phyloP scores from a whole-genome alignment of 1,139 yeast species.

The Yamadazyma aaseri region DNA sequence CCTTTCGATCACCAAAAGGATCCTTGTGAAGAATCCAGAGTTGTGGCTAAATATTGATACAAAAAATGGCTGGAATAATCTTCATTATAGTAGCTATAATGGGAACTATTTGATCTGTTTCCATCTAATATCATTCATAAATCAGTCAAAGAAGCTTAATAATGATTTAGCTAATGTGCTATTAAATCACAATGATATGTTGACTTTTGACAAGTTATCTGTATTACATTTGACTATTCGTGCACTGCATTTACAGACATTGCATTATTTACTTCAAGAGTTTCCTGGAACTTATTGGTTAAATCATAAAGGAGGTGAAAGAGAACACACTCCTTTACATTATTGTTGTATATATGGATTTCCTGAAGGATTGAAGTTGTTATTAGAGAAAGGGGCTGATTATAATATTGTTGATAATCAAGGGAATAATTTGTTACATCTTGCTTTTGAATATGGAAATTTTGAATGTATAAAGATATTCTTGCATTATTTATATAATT shows the following conservation, averaged over 20 bases:
- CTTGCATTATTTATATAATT: conserved; percentile 33
- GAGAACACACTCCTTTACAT: conserved; percentile 70
- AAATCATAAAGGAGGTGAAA: conserved; percentile 46
- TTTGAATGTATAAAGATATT: conserved; percentile 62
- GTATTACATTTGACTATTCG: conserved; percentile 75
- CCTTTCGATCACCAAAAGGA: conserved; percentile 66
- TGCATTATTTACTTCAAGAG: conserved; percentile 78
- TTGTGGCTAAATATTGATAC: conserved; percentile 73
- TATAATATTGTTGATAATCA: conserved; percentile 55
- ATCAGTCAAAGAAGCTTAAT: conserved; percentile 17
- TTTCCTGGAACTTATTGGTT: conserved; percentile 69
- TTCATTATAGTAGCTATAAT: conserved; percentile 82
- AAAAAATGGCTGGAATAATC: conserved; percentile 80
- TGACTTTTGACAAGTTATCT: conserved; percentile 66
- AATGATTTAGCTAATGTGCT: conserved; percentile 19
- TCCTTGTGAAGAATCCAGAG: conserved; percentile 72
- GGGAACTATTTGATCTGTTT: conserved; percentile 82
- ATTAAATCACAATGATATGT: conserved; percentile 27
- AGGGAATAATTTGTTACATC: conserved; percentile 78
- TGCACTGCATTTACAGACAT: conserved; percentile 70
- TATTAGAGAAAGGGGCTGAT: conserved; percentile 82
- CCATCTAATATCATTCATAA: conserved; percentile 41
- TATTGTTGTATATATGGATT: conserved; percentile 67
- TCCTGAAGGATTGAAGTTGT: conserved; percentile 64
- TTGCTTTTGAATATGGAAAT: conserved; percentile 77